These are phyloP conservation scores for Pharnaceum exiguum DNA, from an alignment of 148 eudicot genomes.

Conservation along the genomic window DNA sequence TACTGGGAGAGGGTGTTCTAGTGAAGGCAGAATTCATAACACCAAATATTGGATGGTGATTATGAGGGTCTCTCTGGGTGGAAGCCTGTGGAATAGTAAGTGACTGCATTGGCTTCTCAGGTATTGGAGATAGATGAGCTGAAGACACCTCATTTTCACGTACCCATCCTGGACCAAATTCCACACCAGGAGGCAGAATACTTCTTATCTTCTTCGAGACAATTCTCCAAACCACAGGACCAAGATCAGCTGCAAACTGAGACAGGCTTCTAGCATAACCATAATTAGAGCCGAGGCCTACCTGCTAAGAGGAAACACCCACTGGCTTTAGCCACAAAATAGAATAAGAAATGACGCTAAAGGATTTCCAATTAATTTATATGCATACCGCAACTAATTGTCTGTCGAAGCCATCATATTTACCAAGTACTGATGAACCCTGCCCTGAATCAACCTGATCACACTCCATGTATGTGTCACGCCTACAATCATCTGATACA, in stretches of 20 bases:
- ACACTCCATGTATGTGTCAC: conserved; percentile 53
- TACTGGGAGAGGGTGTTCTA: conserved; percentile 6
- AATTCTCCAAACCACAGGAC: conserved; percentile 74
- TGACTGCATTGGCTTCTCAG: conserved; percentile 29
- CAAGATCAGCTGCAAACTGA: conserved; percentile 66
- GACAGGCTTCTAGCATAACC: conserved; percentile 87
- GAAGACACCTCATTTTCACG: conserved; percentile 39
- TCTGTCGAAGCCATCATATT: conserved; percentile 33
- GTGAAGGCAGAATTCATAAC: conserved; percentile 13
- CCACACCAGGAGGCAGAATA: conserved; percentile 51
- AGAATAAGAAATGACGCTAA: not conserved
- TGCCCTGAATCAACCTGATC: conserved; percentile 28
- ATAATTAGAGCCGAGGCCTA: conserved; percentile 52
- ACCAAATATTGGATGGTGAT: conserved; percentile 20
- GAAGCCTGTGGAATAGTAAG: conserved; percentile 17
- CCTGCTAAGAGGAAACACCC: conserved; percentile 31
- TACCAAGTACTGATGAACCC: conserved; percentile 27
- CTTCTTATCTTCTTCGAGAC: conserved; percentile 52
- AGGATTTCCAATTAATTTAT: not conserved
- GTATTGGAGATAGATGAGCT: conserved; percentile 17
- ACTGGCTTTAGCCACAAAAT: not conserved
- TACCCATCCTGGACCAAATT: conserved; percentile 90
- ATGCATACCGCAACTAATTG: conserved; percentile 52
- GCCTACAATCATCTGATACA: conserved; percentile 59
- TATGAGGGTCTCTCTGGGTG: conserved; percentile 15